These are phyloP conservation scores for Dendrobium catenatum DNA, from an alignment of 106 monocot species.

Conservation along the genomic window DNA sequence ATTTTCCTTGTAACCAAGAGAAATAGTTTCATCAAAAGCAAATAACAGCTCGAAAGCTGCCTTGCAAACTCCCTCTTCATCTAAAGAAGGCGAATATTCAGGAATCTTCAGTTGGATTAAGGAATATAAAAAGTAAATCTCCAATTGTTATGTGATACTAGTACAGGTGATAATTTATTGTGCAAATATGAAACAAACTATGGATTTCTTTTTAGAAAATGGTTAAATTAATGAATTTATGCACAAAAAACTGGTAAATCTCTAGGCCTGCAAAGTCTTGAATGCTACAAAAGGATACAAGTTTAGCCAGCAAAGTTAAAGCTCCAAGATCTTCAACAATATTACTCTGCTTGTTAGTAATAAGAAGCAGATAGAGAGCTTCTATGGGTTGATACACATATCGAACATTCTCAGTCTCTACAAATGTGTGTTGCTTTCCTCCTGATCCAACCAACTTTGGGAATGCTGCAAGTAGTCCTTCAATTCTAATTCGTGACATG, in stretches of 20 bases:
- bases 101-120: constrained; percentile 64
- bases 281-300: constrained; percentile 50
- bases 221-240: not conserved
- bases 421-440: constrained; percentile 95
- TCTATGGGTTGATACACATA: constrained; percentile 99
- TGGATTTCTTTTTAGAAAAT: not conserved
- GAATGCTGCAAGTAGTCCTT: constrained; percentile 95
- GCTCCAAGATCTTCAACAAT: constrained; percentile 95
- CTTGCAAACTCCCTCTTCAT: constrained; percentile 82
- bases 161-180: not conserved
- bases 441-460: constrained; percentile 91
- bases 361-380: constrained; percentile 71
- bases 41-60: constrained; percentile 93
- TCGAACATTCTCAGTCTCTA: constrained; percentile 97
- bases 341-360: constrained; percentile 96
- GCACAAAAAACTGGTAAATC: not conserved
- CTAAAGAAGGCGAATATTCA: constrained; percentile 83
- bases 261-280: not conserved
- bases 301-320: constrained; percentile 70
- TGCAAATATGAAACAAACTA: not conserved
- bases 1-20: constrained; percentile 91
- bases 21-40: constrained; percentile 98
- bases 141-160: not conserved
- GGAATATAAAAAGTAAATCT: constrained; percentile 14
- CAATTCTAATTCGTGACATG: constrained; percentile 93